These are phyloP conservation scores for Saccharomyces hybrid DNA, from an alignment of 1,139 yeast species.

Conservation along the genomic window DNA sequence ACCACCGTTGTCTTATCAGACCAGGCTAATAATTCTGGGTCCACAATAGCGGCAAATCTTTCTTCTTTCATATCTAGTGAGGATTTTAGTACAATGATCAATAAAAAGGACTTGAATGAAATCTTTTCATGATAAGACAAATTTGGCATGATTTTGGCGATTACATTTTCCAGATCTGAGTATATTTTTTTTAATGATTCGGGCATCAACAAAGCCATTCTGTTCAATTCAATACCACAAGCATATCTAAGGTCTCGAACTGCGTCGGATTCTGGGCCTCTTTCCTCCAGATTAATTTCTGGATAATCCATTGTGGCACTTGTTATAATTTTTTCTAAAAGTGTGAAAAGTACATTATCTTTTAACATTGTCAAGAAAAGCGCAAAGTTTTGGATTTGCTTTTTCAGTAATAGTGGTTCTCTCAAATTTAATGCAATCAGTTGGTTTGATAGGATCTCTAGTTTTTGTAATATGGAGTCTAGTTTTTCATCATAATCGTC, in stretches of 20 bases:
- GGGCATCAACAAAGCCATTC: constrained; percentile 92
- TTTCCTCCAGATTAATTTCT: constrained; percentile 41
- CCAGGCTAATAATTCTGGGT: constrained; percentile 91
- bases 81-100: constrained; percentile 88
- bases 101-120: constrained; percentile 82
- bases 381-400: constrained; percentile 88
- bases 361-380: constrained; percentile 91
- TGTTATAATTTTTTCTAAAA: constrained; percentile 78
- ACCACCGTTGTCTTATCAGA: constrained; percentile 84
- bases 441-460: constrained; percentile 72
- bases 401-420: constrained; percentile 75
- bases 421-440: constrained; percentile 66
- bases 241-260: constrained; percentile 83
- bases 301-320: constrained; percentile 87
- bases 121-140: constrained; percentile 88
- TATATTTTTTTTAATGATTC: constrained; percentile 76
- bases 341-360: constrained; percentile 76
- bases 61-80: constrained; percentile 61
- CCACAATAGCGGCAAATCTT: constrained; percentile 79
- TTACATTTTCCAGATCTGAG: constrained; percentile 73
- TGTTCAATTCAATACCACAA: constrained; percentile 90
- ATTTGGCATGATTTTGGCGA: constrained; percentile 64
- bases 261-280: constrained; percentile 70
- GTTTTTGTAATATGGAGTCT: constrained; percentile 50
- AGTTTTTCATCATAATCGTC: constrained; percentile 56